Base-by-base conservation (phyloP, 805 yeast genomes). In the Metschnikowia aberdeeniae region DNA sequence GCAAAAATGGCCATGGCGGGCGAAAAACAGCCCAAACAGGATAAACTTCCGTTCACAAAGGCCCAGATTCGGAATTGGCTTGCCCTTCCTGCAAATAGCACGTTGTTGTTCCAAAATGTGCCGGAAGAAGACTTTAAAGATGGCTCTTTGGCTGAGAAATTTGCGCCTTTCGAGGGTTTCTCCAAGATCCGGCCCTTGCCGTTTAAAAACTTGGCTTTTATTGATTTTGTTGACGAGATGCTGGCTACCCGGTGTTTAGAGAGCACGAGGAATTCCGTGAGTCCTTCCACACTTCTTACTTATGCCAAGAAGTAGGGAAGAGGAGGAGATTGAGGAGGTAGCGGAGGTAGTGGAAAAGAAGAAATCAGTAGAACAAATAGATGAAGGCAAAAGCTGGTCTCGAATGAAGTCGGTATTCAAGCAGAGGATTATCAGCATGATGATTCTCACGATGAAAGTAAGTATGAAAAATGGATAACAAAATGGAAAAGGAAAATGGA, bases 131-230 rank as follows among this genome's bases (percentile, higher is more conserved):
- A 19, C 28, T 45, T 35, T 41, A 51, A 24, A 45, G 34, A n/a
- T 14, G 44, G 1, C 55, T 62, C 66, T 3, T 62, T 89, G 6
- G 60, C 59, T 3, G 64, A 54, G 0, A 51, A 71, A 0, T 89
- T 88, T 58, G 70, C 66, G 3, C 57, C 60, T 3, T 76, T 58
- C 49, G 65, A 70, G 1, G 96, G 96, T 0, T 84, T 84, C 50
- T 64, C 77, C 10, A 86, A 83, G 52, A 68, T 83, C 1, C 77
- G 95, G 43, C 64, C 81, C 31, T 89, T 92, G 24, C 72, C 76
- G 2, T 77, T 82, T 5, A 74, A 88, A 36, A 77, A 77, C 32
- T 76, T 92, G 37, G 95, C 93, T 9, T 85, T 92, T 62, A 75
- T 92, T 3, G 97, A 92, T 55, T 92, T 83, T 60, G 80, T 76